Evolutionary conservation across 139 green algal species (phyloP), one percentile per base, ranked within the genome.

Genomic region (Chlamydomonas schloesseri): DNA sequence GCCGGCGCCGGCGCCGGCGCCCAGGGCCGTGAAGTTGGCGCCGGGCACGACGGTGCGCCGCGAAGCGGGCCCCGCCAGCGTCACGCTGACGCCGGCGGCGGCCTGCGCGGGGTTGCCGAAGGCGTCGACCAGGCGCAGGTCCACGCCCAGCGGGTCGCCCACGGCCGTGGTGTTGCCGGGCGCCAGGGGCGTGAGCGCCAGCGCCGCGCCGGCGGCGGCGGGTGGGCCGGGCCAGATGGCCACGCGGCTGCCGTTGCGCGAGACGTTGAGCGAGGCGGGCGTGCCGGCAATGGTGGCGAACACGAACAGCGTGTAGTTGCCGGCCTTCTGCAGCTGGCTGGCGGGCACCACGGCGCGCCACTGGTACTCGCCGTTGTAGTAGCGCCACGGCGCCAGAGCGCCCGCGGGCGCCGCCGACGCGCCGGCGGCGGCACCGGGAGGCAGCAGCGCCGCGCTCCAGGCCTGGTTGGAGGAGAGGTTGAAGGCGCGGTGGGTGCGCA

Each of bases 301-400:
- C 37, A 83, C 76, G 28, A 33, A 83, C 53, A 83, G 36, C 26
- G 36, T 83, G 62, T 83, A 83, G 26, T 62, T 73, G 76, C 76
- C 76, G 9, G 76, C 60, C 76, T 83, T 36, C 17, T 58, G 80
- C 20, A 86, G 24, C 3, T 47, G 68, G 5, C 29, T 15, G 1
- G 50, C 68, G 5, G 68, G 68, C 68, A 86, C 80, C 50, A 31
- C 36, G 36, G 77, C 11, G 4, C 18, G 31, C 58, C 64, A 78
- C 80, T 86, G 80, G 34, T 78, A 77, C 50, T 86, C 80, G 8
- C 4, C 42, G 64, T 80, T 80, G 72, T 37, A 80, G 29, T 67
- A 80, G 10, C 72, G 28, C 72, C 72, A 80, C 1, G 50, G 47
- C 28, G 14, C 3, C 72, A 80, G 47, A 13, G 11, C 1, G 29